Conservation (phyloP, 345 rosid species). For the Eucalyptus shirleyi region DNA sequence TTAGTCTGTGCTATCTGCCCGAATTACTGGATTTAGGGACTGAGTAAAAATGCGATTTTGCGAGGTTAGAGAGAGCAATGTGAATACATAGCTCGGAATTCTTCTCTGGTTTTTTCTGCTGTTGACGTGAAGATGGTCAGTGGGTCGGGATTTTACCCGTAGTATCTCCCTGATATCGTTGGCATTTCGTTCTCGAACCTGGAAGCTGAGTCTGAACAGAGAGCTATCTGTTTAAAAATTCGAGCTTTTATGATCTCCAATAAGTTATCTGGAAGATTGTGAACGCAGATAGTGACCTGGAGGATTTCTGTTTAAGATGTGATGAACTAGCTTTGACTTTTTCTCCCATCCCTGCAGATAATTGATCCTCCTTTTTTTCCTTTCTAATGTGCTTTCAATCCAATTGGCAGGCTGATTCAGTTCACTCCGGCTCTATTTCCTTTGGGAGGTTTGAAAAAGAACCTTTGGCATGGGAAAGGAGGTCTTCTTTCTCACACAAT, state of each 20-base stretch:
- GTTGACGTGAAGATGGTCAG: neutral
- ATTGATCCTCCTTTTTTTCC: neutral
- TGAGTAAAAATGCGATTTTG: neutral
- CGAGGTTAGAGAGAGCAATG: neutral
- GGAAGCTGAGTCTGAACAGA: neutral
- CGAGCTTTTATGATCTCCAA: neutral
- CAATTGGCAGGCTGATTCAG: constrained; percentile 39
- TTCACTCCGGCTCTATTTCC: constrained; percentile 79
- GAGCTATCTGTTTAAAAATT: neutral
- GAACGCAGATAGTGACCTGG: neutral
- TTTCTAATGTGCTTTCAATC: neutral
- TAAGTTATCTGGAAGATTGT: neutral
- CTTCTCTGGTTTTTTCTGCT: neutral
- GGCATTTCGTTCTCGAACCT: neutral
- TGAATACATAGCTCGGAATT: neutral
- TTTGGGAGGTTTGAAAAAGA: constrained; percentile 91
- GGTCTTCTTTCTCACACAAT: constrained; percentile 83
- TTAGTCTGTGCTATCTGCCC: neutral
- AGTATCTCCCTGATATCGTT: neutral
- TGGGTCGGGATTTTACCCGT: neutral
- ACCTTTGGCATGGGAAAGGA: constrained; percentile 69
- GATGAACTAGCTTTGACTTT: neutral
- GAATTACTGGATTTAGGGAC: neutral
- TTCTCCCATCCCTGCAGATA: neutral
- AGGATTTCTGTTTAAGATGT: neutral